Evolutionary conservation across 495 filamentous ascomycete species (phyloP).

Genomic region (Aspergillus panamensis): DNA sequence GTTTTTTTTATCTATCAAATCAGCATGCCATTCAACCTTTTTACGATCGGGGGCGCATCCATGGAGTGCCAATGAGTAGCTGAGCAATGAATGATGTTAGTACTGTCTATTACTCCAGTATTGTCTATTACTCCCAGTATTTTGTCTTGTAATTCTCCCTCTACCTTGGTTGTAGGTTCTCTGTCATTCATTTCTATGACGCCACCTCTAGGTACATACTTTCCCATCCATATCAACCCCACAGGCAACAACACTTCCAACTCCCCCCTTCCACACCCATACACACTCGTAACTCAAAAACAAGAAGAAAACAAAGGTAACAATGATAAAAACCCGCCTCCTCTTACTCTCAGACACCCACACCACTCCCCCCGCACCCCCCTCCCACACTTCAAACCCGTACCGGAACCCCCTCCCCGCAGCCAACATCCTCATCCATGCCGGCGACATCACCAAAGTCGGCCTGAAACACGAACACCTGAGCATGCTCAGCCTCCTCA

Average conservation of each 20-base stretch:
- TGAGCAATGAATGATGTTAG: not conserved
- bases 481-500: slow-evolving; percentile 51
- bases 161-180: not conserved
- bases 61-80: not conserved
- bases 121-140: no score
- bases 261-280: not conserved
- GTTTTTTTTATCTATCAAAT: slow-evolving; percentile 24
- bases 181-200: not conserved
- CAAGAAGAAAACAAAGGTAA: not conserved
- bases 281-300: not conserved
- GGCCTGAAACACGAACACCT: slow-evolving; percentile 56
- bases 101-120: not conserved
- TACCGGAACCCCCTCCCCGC: slow-evolving; percentile 50
- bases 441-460: slow-evolving; percentile 66
- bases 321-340: slow-evolving; percentile 43
- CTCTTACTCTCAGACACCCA: slow-evolving; percentile 66
- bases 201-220: not conserved
- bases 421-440: slow-evolving; percentile 67
- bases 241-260: not conserved
- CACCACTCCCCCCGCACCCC: slow-evolving; percentile 33
- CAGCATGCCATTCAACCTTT: slow-evolving; percentile 29
- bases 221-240: not conserved
- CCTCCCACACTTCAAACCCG: slow-evolving; percentile 22
- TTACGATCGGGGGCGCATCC: slow-evolving; percentile 27
- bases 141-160: not conserved